Evolutionary conservation across 805 yeast species (phyloP).

Genomic region (Tetrapisispora namnaoensis): DNA sequence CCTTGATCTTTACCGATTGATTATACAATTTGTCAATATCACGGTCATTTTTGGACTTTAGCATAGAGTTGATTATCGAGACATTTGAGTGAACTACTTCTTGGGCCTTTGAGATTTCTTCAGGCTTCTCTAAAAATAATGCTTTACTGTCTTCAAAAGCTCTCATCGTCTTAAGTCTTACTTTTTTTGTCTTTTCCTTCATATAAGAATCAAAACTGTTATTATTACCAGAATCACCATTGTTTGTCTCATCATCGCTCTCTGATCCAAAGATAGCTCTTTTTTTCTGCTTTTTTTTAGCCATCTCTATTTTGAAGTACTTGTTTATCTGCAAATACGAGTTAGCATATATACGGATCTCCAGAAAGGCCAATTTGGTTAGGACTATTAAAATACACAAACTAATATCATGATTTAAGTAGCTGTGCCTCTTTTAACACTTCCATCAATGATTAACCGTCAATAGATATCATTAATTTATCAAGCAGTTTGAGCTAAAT

Average conservation of each 20-base stretch:
- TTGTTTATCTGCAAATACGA: too few relatives aligned
- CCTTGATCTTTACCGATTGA: neutral
- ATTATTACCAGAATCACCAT: neutral
- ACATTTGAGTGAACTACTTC: neutral
- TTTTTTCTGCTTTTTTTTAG: neutral
- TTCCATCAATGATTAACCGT: too few relatives aligned
- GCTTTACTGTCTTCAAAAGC: neutral
- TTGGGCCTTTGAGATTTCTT: neutral
- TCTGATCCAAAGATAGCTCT: neutral
- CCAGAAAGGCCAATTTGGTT: too few relatives aligned
- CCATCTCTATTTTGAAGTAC: neutral
- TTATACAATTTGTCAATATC: neutral
- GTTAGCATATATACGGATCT: too few relatives aligned
- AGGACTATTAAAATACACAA: neutral
- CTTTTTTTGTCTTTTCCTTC: neutral
- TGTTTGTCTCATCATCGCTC: neutral
- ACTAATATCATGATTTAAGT: neutral
- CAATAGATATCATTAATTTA: neutral
- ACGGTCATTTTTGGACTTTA: neutral
- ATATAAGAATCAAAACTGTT: neutral
- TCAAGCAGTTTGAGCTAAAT: neutral
- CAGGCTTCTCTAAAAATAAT: neutral
- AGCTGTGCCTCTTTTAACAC: neutral
- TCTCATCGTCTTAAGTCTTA: neutral
- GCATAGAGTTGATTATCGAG: neutral